Evolutionary conservation across 176 grass and related monocot genomes (phyloP).

Genomic region (Musa acuminata): DNA sequence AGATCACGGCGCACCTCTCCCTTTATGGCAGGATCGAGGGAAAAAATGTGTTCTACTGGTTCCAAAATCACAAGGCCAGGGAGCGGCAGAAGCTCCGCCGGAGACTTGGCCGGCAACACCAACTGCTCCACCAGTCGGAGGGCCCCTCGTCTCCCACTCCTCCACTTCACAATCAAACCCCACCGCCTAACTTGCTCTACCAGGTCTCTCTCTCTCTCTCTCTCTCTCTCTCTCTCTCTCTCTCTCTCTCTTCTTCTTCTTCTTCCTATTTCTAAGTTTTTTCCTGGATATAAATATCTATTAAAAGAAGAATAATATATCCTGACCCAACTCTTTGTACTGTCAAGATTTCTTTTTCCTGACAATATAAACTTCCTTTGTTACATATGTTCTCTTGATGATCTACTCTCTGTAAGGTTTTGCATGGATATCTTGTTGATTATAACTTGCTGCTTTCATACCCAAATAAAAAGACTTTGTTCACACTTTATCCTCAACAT

Average conservation of each 20-base stretch:
- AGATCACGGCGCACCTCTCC: constrained; percentile 73
- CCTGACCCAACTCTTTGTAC: too few species aligned
- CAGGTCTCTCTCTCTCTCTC: background rate
- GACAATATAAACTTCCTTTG: too few species aligned
- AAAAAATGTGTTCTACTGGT: constrained; percentile 96
- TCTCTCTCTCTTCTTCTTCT: background rate
- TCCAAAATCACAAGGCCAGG: constrained; percentile 92
- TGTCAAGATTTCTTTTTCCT: too few species aligned
- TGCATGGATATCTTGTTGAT: too few species aligned
- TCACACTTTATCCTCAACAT: too few species aligned
- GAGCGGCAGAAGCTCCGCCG: constrained; percentile 67
- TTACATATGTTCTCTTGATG: too few species aligned
- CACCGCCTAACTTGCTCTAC: background rate
- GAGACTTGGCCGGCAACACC: constrained; percentile 49
- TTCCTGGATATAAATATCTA: background rate
- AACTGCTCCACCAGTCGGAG: constrained; percentile 11
- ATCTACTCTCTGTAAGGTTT: too few species aligned
- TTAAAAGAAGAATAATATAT: too few species aligned
- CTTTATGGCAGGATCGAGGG: constrained; percentile 88
- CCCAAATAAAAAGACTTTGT: too few species aligned
- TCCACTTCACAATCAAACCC: background rate
- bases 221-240: background rate
- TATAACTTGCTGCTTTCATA: too few species aligned
- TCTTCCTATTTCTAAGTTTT: background rate
- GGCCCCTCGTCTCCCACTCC: background rate